A percentile compares a stretch with the other conserved stretches of the same genome.
These are phyloP conservation scores for Aspergillus mulundensis DNA, from an alignment of 495 filamentous ascomycete genomes.

Conservation along the genomic window DNA sequence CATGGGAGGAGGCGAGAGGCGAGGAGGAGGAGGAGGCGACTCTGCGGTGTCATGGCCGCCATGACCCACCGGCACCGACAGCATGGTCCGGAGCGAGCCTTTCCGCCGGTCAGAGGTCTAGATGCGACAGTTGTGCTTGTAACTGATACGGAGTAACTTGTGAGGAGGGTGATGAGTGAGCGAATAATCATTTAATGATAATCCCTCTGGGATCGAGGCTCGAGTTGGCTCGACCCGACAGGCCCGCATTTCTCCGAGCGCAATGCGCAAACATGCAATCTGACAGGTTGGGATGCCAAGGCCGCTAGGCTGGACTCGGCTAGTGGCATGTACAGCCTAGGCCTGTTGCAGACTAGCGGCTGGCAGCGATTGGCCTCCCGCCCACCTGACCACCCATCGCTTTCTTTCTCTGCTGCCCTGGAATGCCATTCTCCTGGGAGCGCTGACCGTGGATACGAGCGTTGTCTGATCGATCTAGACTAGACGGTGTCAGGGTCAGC, in stretches of 20 bases:
- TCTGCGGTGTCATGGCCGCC: neutral
- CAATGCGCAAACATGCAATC: too few relatives aligned
- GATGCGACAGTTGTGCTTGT: too few relatives aligned
- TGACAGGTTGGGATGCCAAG: neutral
- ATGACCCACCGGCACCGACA: slow-evolving; percentile 6
- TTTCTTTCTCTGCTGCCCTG: neutral
- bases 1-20: too few relatives aligned
- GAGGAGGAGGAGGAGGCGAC: too few relatives aligned
- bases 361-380: neutral
- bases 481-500: neutral
- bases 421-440: neutral
- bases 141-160: too few relatives aligned
- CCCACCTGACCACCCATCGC: neutral
- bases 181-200: too few relatives aligned
- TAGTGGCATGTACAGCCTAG: too few relatives aligned
- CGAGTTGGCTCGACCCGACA: neutral
- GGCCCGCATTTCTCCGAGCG: slow-evolving; percentile 2
- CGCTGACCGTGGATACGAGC: neutral
- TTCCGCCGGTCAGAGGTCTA: neutral
- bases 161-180: too few relatives aligned
- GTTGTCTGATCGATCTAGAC: neutral
- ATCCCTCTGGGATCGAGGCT: neutral
- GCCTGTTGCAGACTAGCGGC: neutral
- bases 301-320: too few relatives aligned
- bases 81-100: slow-evolving; percentile 2